phyloP scores from a whole-genome alignment of 1,284 basidiomycete genomes.

The Gymnopus androsaceus region DNA sequence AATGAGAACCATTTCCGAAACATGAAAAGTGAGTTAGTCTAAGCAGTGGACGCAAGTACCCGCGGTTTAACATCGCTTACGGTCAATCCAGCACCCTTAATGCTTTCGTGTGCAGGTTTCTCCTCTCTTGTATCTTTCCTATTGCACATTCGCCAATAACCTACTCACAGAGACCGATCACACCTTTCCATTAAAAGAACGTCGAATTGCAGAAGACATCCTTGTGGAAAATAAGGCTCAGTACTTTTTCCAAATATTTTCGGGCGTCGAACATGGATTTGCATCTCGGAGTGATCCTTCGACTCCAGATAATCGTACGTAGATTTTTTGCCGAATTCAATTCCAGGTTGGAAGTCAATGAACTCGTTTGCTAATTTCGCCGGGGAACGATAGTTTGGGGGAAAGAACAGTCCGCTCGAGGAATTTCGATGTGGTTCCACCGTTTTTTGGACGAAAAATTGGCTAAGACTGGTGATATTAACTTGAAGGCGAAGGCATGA shows the following conservation, averaged over 20 bases:
- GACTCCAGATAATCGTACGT: slow-evolving; percentile 44
- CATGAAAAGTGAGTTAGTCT: slow-evolving; percentile 44
- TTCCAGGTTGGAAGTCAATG: not conserved
- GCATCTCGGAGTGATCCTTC: slow-evolving; percentile 42
- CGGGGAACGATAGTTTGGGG: slow-evolving; percentile 48
- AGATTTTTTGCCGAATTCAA: not conserved
- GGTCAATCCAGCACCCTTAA: slow-evolving; percentile 49
- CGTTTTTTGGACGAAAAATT: slow-evolving; percentile 34
- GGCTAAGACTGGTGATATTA: too few species aligned
- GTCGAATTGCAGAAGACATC: slow-evolving; percentile 48
- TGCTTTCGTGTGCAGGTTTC: slow-evolving; percentile 52
- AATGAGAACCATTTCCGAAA: slow-evolving; percentile 49
- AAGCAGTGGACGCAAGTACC: too few species aligned
- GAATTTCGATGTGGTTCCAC: slow-evolving; percentile 48
- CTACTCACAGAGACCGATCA: slow-evolving; percentile 40
- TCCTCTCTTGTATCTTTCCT: not conserved
- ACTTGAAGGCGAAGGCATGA: too few species aligned
- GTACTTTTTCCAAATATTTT: slow-evolving; percentile 53
- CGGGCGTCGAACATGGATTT: slow-evolving; percentile 49
- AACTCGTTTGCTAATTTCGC: not conserved
- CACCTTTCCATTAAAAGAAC: slow-evolving; percentile 44
- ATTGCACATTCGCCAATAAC: not conserved
- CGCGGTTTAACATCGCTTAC: too few species aligned
- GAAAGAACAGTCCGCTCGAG: slow-evolving; percentile 55
- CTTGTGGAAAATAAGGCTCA: slow-evolving; percentile 42